Evolutionary conservation across 2,329 filamentous ascomycete genomes (phyloP).

Genomic region (Claviceps sp.): DNA sequence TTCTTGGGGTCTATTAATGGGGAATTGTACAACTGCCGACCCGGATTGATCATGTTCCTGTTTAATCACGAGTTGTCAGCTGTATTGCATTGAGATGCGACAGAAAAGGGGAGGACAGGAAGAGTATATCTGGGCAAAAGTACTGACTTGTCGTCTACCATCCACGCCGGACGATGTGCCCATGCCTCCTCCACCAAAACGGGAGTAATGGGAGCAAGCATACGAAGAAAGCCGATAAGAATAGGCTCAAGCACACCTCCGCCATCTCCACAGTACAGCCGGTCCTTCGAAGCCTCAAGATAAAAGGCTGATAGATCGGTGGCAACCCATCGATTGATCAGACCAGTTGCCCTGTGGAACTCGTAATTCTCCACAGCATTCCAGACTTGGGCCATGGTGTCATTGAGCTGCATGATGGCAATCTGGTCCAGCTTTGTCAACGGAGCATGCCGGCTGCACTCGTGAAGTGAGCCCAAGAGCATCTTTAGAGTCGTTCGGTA

Average conservation of each 20-base stretch:
- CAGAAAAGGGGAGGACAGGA: constrained; percentile 5
- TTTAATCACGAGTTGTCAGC: neutral
- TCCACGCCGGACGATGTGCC: constrained; percentile 56
- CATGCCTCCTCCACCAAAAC: constrained; percentile 79
- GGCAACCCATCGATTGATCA: constrained; percentile 69
- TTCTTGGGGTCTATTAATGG: constrained; percentile 28
- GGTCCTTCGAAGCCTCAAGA: constrained; percentile 82
- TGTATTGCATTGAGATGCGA: neutral
- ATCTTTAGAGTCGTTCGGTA: constrained; percentile 86
- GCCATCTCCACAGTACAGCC: constrained; percentile 70
- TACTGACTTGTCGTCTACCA: constrained; percentile 37
- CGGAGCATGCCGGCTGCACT: constrained; percentile 34
- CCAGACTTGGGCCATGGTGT: constrained; percentile 51
- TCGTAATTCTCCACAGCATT: constrained; percentile 57
- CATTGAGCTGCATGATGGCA: constrained; percentile 59
- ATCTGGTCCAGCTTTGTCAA: constrained; percentile 56
- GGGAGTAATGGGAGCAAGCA: constrained; percentile 71
- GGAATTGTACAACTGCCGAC: constrained; percentile 32
- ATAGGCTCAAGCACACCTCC: constrained; percentile 52
- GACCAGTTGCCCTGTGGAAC: constrained; percentile 64
- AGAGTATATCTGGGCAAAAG: neutral
- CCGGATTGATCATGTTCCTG: constrained; percentile 24
- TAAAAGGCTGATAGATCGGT: constrained; percentile 86
- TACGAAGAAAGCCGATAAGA: constrained; percentile 58
- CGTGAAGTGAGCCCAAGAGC: constrained; percentile 62